Conservation (phyloP, 352 stramenopile species). For the Pseudoperonospora humuli region DNA sequence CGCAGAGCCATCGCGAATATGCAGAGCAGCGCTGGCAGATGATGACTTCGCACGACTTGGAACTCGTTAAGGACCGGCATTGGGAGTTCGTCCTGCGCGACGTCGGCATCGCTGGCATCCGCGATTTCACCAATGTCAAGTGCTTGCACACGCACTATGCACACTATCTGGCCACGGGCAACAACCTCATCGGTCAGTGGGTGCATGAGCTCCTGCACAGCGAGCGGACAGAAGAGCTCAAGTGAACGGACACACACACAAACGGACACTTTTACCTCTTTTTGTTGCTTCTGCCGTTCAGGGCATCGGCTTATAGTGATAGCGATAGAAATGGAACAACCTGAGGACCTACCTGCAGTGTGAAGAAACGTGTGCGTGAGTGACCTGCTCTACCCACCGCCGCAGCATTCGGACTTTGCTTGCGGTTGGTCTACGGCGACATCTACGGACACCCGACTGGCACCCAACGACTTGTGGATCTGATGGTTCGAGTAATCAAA, state of each 20-base stretch:
- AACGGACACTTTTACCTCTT: slow-evolving; percentile 8
- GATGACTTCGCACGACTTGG: slow-evolving; percentile 33
- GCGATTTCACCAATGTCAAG: slow-evolving; percentile 51
- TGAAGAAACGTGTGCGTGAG: neutral
- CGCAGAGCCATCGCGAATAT: slow-evolving; percentile 38
- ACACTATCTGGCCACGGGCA: slow-evolving; percentile 42
- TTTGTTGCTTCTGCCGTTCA: slow-evolving; percentile 9
- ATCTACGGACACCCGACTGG: slow-evolving; percentile 38
- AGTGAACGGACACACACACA: slow-evolving; percentile 7
- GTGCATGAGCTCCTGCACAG: slow-evolving; percentile 47
- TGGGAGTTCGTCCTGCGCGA: slow-evolving; percentile 40
- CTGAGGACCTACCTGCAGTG: slow-evolving; percentile 1
- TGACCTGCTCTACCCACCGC: slow-evolving; percentile 9
- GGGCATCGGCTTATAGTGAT: slow-evolving; percentile 5
- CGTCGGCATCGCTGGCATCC: slow-evolving; percentile 57
- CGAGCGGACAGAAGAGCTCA: slow-evolving; percentile 11
- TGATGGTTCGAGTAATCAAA: slow-evolving; percentile 67
- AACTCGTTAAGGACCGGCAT: slow-evolving; percentile 28
- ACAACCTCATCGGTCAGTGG: slow-evolving; percentile 56
- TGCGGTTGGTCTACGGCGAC: slow-evolving; percentile 11
- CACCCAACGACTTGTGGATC: slow-evolving; percentile 32
- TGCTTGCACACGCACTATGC: slow-evolving; percentile 72
- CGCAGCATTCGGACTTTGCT: slow-evolving; percentile 34
- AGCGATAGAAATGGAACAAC: slow-evolving; percentile 10
- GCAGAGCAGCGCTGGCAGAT: slow-evolving; percentile 38